Evolutionary conservation across 2,329 filamentous ascomycete species (phyloP).

Genomic region (Scedosporium boydii): DNA sequence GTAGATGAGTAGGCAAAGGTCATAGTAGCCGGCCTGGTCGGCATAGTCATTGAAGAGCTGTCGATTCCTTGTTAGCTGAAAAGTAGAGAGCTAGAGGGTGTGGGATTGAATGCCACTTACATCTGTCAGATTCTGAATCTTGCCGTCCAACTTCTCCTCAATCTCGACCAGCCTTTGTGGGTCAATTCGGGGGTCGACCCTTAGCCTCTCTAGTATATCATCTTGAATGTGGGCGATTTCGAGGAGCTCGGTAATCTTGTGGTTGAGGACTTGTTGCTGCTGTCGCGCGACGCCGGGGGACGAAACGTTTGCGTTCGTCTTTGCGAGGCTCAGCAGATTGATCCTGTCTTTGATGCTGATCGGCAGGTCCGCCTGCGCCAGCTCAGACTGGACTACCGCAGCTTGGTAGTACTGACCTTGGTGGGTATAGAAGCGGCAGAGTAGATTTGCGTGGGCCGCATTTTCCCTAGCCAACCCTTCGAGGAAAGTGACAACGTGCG

Average conservation of each 20-base stretch:
- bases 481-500: slow-evolving; percentile 79
- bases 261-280: slow-evolving; percentile 73
- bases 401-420: slow-evolving; percentile 77
- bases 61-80: slow-evolving; percentile 10
- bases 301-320: slow-evolving; percentile 82
- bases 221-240: slow-evolving; percentile 94
- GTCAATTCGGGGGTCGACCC: slow-evolving; percentile 60
- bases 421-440: slow-evolving; percentile 89
- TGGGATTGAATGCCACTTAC: slow-evolving; percentile 39
- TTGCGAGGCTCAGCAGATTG: slow-evolving; percentile 79
- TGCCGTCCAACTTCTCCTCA: slow-evolving; percentile 61
- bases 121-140: slow-evolving; percentile 64
- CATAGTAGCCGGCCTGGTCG: slow-evolving; percentile 85
- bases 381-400: slow-evolving; percentile 72
- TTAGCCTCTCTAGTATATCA: slow-evolving; percentile 72
- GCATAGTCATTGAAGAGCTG: slow-evolving; percentile 91
- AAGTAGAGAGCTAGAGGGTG: background rate
- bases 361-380: slow-evolving; percentile 74
- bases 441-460: slow-evolving; percentile 72
- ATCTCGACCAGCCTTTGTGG: slow-evolving; percentile 55
- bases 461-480: slow-evolving; percentile 64
- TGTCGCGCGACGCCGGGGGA: slow-evolving; percentile 69
- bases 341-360: slow-evolving; percentile 80
- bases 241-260: slow-evolving; percentile 75
- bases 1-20: slow-evolving; percentile 87